These are phyloP conservation scores for Tieghemostelium lacteum DNA, from an alignment of 78 protist genomes.

Conservation along the genomic window DNA sequence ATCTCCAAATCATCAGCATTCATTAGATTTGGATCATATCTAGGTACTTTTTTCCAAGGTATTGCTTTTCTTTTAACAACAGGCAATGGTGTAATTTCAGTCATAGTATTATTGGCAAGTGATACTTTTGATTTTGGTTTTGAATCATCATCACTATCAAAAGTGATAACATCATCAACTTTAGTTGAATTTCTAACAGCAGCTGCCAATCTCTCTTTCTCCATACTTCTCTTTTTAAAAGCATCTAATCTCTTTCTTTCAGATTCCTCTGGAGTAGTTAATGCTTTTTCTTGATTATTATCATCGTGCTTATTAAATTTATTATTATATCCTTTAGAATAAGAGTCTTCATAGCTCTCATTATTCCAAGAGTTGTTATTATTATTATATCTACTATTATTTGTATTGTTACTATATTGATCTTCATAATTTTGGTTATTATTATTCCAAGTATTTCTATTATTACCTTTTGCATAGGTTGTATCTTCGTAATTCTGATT, in stretches of 20 bases:
- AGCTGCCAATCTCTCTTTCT: neutral
- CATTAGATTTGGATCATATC: conserved; percentile 52
- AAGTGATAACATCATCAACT: conserved; percentile 24
- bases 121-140: neutral
- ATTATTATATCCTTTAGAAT: neutral
- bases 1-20: conserved; percentile 3
- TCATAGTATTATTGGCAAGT: neutral
- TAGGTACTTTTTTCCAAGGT: conserved; percentile 41
- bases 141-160: conserved; percentile 42
- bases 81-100: neutral
- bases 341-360: neutral
- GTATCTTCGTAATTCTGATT: too few relatives aligned
- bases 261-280: conserved; percentile 50
- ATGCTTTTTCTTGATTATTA: neutral
- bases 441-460: too few relatives aligned
- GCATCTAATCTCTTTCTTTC: conserved; percentile 78
- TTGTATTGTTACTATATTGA: neutral
- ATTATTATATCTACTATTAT: neutral
- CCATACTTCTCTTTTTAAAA: conserved; percentile 54
- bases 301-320: neutral
- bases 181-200: neutral
- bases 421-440: too few relatives aligned
- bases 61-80: neutral
- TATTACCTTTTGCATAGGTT: too few relatives aligned
- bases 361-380: conserved; percentile 9